Percentiles rank a stretch among this genome's conserved stretches.
Evolutionary conservation across 495 filamentous ascomycete species (phyloP).

Genomic region (Aspergillus egyptiacus): DNA sequence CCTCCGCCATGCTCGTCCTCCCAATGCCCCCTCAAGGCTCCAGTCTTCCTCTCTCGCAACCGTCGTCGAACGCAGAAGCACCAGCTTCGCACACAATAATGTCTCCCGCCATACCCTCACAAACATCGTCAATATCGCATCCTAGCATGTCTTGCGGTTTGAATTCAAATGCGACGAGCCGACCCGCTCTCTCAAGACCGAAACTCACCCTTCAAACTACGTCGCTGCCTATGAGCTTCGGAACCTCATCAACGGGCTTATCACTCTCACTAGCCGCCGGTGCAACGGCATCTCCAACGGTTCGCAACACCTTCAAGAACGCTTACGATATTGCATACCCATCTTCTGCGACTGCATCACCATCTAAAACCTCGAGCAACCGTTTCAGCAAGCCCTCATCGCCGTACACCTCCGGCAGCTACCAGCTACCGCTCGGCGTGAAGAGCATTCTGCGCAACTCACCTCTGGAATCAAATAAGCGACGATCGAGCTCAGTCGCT

Average conservation of each 20-base stretch:
- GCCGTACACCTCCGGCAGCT: slow-evolving; percentile 33
- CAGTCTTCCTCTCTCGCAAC: slow-evolving; percentile 13
- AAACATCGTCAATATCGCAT: slow-evolving; percentile 24
- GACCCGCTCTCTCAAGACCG: slow-evolving; percentile 52
- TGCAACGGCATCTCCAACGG: slow-evolving; percentile 63
- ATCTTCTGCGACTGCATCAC: slow-evolving; percentile 50
- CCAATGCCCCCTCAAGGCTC: slow-evolving; percentile 15
- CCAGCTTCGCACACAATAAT: slow-evolving; percentile 10
- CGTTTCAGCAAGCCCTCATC: slow-evolving; percentile 22
- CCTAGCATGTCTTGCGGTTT: slow-evolving; percentile 24
- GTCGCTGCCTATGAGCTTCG: slow-evolving; percentile 45
- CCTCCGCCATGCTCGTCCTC: slow-evolving; percentile 16
- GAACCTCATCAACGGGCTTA: slow-evolving; percentile 49
- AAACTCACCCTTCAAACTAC: slow-evolving; percentile 76
- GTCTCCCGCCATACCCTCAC: slow-evolving; percentile 15
- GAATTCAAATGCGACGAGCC: slow-evolving; percentile 26
- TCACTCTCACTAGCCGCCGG: slow-evolving; percentile 53
- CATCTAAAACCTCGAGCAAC: slow-evolving; percentile 26
- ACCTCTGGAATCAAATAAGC: slow-evolving; percentile 41
- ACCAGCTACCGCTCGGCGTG: slow-evolving; percentile 58
- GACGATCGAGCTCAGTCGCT: slow-evolving; percentile 36
- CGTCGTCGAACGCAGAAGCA: slow-evolving; percentile 15
- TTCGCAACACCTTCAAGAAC: slow-evolving; percentile 78
- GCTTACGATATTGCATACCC: slow-evolving; percentile 65
- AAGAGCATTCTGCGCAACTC: slow-evolving; percentile 76